Percentiles rank a stretch among this genome's conserved stretches.
Evolutionary conservation across 345 rosid species (phyloP).

Genomic region (Gossypium thurberi): DNA sequence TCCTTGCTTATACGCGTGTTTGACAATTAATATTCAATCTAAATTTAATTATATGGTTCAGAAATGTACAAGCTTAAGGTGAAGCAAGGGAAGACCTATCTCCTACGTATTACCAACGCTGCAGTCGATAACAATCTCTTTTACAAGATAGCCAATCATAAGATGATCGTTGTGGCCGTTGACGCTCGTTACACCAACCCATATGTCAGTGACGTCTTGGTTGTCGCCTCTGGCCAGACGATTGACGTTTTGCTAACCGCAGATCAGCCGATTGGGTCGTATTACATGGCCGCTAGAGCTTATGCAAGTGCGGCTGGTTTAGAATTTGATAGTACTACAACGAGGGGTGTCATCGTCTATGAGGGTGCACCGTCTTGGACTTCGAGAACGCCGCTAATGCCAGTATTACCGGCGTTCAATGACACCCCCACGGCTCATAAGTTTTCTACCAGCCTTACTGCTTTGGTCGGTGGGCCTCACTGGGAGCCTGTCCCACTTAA

Average conservation of each 20-base stretch:
- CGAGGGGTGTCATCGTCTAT: constrained; percentile 57
- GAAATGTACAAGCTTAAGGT: constrained; percentile 56
- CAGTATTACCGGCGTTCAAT: constrained; percentile 45
- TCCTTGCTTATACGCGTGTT: too few species aligned
- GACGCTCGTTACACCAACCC: constrained; percentile 70
- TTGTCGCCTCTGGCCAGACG: constrained; percentile 72
- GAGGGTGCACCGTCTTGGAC: constrained; percentile 15
- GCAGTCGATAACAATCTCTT: constrained; percentile 77
- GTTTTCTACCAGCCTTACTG: constrained; percentile 47
- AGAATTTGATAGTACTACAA: constrained; percentile 43
- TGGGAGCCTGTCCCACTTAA: constrained; percentile 57
- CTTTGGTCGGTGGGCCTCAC: constrained; percentile 38
- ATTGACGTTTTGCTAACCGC: constrained; percentile 55
- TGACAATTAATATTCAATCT: too few species aligned
- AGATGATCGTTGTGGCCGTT: constrained; percentile 58
- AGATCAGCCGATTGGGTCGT: constrained; percentile 50
- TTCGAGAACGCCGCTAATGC: constrained; percentile 42
- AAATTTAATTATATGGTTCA: constrained; percentile 16
- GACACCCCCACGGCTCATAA: constrained; percentile 65
- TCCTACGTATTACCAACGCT: constrained; percentile 81
- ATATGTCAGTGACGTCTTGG: constrained; percentile 53
- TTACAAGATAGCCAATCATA: constrained; percentile 82
- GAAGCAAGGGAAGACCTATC: constrained; percentile 55
- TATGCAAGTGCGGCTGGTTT: constrained; percentile 39
- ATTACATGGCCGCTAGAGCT: constrained; percentile 72